A percentile compares a stretch with the other conserved stretches of the same genome.
phyloP scores from a whole-genome alignment of 768 basidiomycete genomes.

The Ramaria sp. region DNA sequence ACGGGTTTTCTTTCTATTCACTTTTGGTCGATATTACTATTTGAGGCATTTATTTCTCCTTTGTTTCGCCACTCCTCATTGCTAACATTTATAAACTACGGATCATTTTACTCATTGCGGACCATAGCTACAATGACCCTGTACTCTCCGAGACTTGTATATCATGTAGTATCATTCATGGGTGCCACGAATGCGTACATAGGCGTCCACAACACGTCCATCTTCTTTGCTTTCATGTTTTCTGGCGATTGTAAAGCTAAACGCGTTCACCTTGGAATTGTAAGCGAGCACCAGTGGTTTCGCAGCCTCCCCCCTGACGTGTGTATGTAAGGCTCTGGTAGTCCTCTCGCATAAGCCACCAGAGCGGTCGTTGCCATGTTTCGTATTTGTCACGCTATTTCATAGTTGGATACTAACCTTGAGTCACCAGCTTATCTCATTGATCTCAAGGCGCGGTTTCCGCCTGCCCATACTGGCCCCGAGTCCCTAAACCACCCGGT shows the following conservation, averaged over 20 bases:
- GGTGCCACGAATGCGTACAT: not conserved
- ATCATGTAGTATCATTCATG: not conserved
- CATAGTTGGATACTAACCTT: not conserved
- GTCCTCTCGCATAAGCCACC: slow-evolving; percentile 1
- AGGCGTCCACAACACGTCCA: not conserved
- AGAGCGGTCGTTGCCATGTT: slow-evolving; percentile 4
- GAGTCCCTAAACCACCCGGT: not conserved
- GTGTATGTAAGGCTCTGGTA: not conserved
- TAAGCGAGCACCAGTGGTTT: not conserved
- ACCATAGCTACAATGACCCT: not conserved
- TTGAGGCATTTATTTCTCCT: not conserved
- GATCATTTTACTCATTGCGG: not conserved
- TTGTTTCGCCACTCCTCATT: not conserved
- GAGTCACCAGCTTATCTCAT: slow-evolving; percentile 1
- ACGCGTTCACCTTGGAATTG: not conserved
- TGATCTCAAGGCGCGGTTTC: slow-evolving; percentile 5
- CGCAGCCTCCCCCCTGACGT: not conserved
- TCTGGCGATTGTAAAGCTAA: not conserved
- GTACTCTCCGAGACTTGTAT: not conserved
- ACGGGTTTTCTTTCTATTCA: not conserved
- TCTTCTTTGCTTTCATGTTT: not conserved
- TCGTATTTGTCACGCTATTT: not conserved
- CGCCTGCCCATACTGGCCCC: not conserved
- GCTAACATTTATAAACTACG: not conserved
- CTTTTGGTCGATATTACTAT: not conserved